A percentile compares a stretch with the other conserved stretches of the same genome.
These are phyloP conservation scores for Parafenestella ontariensis DNA, from an alignment of 2,329 filamentous ascomycete species.

Conservation along the genomic window DNA sequence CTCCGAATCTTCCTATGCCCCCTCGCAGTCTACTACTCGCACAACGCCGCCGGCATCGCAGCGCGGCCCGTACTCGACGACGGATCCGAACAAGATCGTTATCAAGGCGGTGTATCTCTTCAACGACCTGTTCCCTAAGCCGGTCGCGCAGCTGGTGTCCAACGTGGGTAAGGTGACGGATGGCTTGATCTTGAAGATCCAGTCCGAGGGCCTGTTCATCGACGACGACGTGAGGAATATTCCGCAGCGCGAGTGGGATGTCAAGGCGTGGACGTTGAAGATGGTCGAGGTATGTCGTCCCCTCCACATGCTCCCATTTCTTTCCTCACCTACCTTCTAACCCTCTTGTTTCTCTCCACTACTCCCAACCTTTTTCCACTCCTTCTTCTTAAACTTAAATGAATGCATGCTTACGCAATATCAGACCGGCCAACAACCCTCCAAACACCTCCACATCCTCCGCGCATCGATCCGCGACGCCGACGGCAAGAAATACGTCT, in stretches of 20 bases:
- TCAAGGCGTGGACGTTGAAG: slow-evolving; percentile 98
- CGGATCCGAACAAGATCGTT: slow-evolving; percentile 94
- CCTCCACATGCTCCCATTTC: not conserved
- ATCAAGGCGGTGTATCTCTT: slow-evolving; percentile 93
- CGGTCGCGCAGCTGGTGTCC: slow-evolving; percentile 86
- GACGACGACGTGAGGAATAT: slow-evolving; percentile 93
- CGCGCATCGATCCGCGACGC: slow-evolving; percentile 65
- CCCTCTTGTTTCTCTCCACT: not conserved
- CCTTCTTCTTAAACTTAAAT: slow-evolving; percentile 2
- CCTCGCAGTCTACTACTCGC: slow-evolving; percentile 81
- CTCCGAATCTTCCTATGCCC: slow-evolving; percentile 86
- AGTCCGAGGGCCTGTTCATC: slow-evolving; percentile 93
- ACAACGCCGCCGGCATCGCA: slow-evolving; percentile 84
- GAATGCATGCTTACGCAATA: slow-evolving; percentile 15
- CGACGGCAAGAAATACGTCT: slow-evolving; percentile 68
- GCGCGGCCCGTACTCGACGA: slow-evolving; percentile 80
- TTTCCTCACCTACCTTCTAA: not conserved
- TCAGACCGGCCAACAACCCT: slow-evolving; percentile 54
- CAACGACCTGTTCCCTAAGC: slow-evolving; percentile 88
- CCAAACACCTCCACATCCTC: slow-evolving; percentile 60
- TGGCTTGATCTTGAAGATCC: slow-evolving; percentile 88
- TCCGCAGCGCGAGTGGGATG: slow-evolving; percentile 96
- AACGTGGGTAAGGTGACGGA: slow-evolving; percentile 88
- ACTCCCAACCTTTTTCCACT: not conserved
- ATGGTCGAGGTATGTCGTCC: slow-evolving; percentile 68